Evolutionary conservation across 441 rosid genomes (phyloP).

Genomic region (Brassica balearica): DNA sequence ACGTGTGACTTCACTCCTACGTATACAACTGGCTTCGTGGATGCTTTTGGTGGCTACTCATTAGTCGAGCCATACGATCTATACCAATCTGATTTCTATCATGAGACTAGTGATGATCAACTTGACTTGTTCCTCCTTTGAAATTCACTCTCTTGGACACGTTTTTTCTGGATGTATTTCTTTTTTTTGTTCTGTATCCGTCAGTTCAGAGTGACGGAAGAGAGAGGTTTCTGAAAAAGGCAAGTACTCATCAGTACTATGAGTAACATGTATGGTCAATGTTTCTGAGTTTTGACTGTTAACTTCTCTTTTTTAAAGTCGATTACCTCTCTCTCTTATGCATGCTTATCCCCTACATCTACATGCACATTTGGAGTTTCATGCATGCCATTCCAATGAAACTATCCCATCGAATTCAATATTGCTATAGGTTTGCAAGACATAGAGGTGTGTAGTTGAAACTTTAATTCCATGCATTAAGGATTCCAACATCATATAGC

Average conservation of each 20-base stretch:
- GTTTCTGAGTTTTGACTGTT: slow-evolving; percentile 12
- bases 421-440: neutral
- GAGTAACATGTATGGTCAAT: slow-evolving; percentile 36
- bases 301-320: neutral
- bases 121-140: slow-evolving; percentile 28
- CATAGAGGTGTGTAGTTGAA: neutral
- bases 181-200: neutral
- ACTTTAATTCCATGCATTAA: slow-evolving; percentile 11
- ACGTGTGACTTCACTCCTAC: slow-evolving; percentile 6
- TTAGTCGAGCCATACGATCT: neutral
- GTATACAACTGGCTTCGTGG: neutral
- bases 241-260: neutral
- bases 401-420: slow-evolving; percentile 5
- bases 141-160: slow-evolving; percentile 2
- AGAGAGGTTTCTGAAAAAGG: slow-evolving; percentile 7
- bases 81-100: slow-evolving; percentile 16
- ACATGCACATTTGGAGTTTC: neutral
- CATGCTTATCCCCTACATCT: slow-evolving; percentile 22
- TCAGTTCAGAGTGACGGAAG: slow-evolving; percentile 11
- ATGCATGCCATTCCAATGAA: slow-evolving; percentile 19
- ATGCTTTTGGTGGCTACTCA: slow-evolving; percentile 26
- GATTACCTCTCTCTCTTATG: neutral
- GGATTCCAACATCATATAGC: neutral
- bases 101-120: slow-evolving; percentile 25
- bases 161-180: neutral